Base-by-base conservation (phyloP, 306 rosid genomes). In the Glycyrrhiza uralensis region DNA sequence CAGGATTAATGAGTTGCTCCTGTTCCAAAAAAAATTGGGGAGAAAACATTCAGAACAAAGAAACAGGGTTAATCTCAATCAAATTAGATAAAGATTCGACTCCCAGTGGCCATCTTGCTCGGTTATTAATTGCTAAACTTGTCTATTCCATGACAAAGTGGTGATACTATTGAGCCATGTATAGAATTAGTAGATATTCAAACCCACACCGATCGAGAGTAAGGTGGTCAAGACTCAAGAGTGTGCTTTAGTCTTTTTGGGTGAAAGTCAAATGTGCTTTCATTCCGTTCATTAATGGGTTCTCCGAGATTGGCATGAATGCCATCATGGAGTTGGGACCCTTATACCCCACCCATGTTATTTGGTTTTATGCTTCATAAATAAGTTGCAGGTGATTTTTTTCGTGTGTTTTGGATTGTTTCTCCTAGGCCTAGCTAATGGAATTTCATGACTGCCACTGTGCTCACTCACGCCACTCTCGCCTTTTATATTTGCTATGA, bases 291-390 rank as follows among this genome's bases (percentile, higher is more conserved):
- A 84, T 79, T 82, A 85, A 75, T 82, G 86, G 87, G 77, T 58
- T 85, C 79, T 76, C 85, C 84, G 2, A 85, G 86, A 87, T 85
- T 80, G 87, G 92, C 85, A 89, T 83, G 86, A 81, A 82, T 72
- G 66, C 65, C 84, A 87, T 92, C 77, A 87, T 86, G 85, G 65
- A 52, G 32, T 69, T 80, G 83, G 85, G 93, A 39, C 66, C 87
- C 89, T 78, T 69, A n/a, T 19, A 79, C 28, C 71, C 73, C 84
- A 81, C 83, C 70, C 72, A 49, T 49, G 36, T 63, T 61, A 6
- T 38, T 28, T 55, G 64, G 52, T 75, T 74, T 45, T 46, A 54
- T 61, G 36, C 69, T 63, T 22, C 36, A 22, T 12, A 74, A 79
- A 22, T 9, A 81, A 76, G 55, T 59, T 58, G 57, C 45, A 62